Base-by-base conservation (phyloP, 257 asterid species). In the Capsicum chinense region DNA sequence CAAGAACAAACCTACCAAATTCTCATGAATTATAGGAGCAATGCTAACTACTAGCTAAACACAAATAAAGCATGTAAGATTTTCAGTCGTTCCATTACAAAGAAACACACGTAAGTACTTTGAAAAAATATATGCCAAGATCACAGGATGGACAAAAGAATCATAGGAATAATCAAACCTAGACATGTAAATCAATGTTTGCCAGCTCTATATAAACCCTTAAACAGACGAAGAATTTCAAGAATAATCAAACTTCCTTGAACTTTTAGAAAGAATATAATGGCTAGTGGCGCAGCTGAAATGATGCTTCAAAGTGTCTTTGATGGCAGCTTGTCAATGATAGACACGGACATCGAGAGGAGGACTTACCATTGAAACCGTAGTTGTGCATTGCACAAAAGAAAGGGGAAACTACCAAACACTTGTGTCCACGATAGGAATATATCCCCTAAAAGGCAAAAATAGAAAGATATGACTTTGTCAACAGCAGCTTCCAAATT, bases 331-430 rank as follows among this genome's bases (percentile, higher is more conserved):
- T 84, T 87, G 74, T 86, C 88, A 4, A 60, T 86, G 88, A 48
- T 56, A 0, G 91, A 90, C 88, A 87, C 33, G 85, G 85, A 83
- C 44, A 83, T 87, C 7, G 90, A 92, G 81, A 71, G 90, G 8
- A 85, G 91, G 71, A 92, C 92, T 3, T 88, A 90, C 56, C 92
- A 90, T 42, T 42, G 48, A 1, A 76, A 89, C 82, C 89, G 92
- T 87, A 76, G 83, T 33, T 91, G 92, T 42, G 90, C 92, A 85
- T 64, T 88, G 88, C 91, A 87, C 83, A 48, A 86, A 37, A 7
- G 8, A 21, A 86, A 86, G 59, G 88, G 76, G 17, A 54, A 83
- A 21, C 83, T 90, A 58, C 59, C 84, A 1, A 87, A 79, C 21
- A 14, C 80, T 44, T 83, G 19, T 14, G 79, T 83, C 56, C 67